Evolutionary conservation across 495 filamentous ascomycete species (phyloP).

Genomic region (Hypoxylon intermedium): DNA sequence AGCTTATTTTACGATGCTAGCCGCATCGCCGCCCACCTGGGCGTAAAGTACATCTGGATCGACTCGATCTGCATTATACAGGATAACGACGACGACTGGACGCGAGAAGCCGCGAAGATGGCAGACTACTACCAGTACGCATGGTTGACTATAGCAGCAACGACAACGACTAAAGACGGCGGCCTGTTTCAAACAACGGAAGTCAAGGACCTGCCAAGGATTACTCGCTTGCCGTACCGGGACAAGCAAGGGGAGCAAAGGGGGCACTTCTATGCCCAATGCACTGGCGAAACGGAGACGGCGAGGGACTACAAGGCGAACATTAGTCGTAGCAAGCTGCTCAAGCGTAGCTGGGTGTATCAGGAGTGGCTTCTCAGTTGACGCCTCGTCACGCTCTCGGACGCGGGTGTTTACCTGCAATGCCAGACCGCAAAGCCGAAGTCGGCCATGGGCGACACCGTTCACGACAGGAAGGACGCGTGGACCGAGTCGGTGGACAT

Average conservation of each 20-base stretch:
- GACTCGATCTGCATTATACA: conserved; percentile 38
- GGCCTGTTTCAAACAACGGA: neutral
- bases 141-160: conserved; percentile 3
- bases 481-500: too few species aligned
- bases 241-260: neutral
- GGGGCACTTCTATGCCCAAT: conserved; percentile 1
- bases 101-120: conserved; percentile 35
- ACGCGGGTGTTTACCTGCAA: neutral
- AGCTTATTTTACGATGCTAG: conserved; percentile 35
- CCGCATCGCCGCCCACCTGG: conserved; percentile 15
- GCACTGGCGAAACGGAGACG: neutral
- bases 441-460: neutral
- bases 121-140: conserved; percentile 7
- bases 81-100: conserved; percentile 38
- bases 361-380: conserved; percentile 3
- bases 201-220: neutral
- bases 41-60: conserved; percentile 38
- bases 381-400: neutral
- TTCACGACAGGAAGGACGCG: neutral
- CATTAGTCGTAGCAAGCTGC: neutral
- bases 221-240: conserved; percentile 1
- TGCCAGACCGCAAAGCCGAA: neutral
- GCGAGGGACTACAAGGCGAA: neutral
- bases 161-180: neutral
- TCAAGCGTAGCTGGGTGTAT: conserved; percentile 1